phyloP scores from a whole-genome alignment of 2,329 filamentous ascomycete genomes.

The Pseudocercospora fijiensis region DNA sequence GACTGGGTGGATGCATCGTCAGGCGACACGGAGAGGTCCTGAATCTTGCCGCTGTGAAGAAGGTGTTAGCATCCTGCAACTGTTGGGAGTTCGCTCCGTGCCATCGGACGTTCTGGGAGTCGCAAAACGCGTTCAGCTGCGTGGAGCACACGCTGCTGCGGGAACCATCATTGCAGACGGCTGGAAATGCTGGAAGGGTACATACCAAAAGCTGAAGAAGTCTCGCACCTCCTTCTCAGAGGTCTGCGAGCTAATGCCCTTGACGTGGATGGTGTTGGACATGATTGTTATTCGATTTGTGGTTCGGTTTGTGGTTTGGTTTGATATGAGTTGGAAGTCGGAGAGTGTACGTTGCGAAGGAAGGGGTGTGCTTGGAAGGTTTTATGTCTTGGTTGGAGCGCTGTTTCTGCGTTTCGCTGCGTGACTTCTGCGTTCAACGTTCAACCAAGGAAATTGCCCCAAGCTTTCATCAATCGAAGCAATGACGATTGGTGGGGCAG shows the following conservation, averaged over 20 bases:
- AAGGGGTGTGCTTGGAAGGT: background rate
- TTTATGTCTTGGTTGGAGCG: background rate
- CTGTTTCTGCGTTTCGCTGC: background rate
- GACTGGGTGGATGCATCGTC: constrained; percentile 64
- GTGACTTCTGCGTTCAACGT: background rate
- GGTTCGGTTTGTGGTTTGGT: background rate
- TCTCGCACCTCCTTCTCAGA: constrained; percentile 88
- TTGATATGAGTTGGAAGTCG: background rate
- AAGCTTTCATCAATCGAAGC: background rate
- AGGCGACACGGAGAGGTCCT: constrained; percentile 71
- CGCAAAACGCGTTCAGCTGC: background rate
- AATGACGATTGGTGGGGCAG: background rate
- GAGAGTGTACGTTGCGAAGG: background rate
- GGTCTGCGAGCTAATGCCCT: constrained; percentile 80
- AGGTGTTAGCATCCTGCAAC: constrained; percentile 11
- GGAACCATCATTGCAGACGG: background rate
- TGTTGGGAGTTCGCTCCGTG: background rate
- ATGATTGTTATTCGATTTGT: constrained; percentile 33
- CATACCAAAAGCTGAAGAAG: constrained; percentile 95
- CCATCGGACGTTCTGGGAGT: no score
- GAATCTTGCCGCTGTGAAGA: constrained; percentile 77
- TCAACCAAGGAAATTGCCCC: background rate
- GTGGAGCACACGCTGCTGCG: background rate
- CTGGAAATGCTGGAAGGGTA: constrained; percentile 15
- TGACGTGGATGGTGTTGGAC: constrained; percentile 75